A percentile compares a stretch with the other conserved stretches of the same genome.
phyloP scores from a whole-genome alignment of 169 alveolate genomes.

The Plasmodium chabaudi region DNA sequence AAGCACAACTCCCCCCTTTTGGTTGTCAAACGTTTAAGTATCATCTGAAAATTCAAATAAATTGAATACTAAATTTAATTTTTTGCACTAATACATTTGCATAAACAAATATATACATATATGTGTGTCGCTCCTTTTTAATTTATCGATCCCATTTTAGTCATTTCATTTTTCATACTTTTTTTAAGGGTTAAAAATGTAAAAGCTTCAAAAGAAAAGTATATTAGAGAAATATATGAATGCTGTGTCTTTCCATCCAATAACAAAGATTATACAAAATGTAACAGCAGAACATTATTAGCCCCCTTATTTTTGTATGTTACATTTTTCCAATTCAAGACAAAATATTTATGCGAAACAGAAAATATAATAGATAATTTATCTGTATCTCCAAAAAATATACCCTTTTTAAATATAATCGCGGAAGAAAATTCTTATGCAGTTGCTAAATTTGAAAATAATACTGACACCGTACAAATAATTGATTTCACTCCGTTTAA shows the following conservation, averaged over 20 bases:
- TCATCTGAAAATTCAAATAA: background rate
- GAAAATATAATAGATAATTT: conserved; percentile 32
- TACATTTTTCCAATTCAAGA: conserved; percentile 66
- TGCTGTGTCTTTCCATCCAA: conserved; percentile 69
- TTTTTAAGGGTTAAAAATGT: conserved; percentile 59
- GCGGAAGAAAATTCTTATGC: conserved; percentile 37
- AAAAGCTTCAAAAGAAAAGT: conserved; percentile 42
- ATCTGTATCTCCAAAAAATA: conserved; percentile 35
- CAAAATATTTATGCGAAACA: conserved; percentile 61
- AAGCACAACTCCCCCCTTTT: conserved; percentile 53
- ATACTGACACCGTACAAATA: conserved; percentile 48
- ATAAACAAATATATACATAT: conserved; percentile 17
- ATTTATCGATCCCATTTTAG: background rate
- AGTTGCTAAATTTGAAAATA: conserved; percentile 48
- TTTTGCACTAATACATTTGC: background rate
- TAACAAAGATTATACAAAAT: conserved; percentile 70
- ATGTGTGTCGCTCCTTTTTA: background rate
- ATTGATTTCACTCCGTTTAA: conserved; percentile 70
- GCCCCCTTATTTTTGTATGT: conserved; percentile 63
- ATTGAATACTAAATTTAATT: background rate
- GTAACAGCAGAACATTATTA: conserved; percentile 70
- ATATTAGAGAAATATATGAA: conserved; percentile 46
- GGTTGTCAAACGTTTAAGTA: conserved; percentile 65
- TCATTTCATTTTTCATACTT: background rate
- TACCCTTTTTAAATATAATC: conserved; percentile 53